These are phyloP conservation scores for Cryptococcus jaspeensis DNA, from an alignment of 1,284 basidiomycete species.

Conservation along the genomic window DNA sequence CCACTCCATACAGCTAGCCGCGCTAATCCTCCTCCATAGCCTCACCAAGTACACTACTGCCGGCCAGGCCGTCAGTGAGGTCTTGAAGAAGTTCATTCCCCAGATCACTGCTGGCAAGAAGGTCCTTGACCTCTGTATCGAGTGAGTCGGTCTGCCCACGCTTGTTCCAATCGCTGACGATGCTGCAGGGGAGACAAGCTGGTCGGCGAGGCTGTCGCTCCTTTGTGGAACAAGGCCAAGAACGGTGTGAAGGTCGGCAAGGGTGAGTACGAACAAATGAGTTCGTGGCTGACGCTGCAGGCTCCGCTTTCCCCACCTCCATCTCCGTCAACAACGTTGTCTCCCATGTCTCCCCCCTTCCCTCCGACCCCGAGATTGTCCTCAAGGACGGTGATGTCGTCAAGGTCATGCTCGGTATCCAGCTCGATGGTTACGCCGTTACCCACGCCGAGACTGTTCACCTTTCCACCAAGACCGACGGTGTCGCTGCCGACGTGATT, in stretches of 20 bases:
- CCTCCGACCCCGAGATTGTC: slow-evolving; percentile 63
- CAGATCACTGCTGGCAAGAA: slow-evolving; percentile 77
- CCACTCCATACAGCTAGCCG: not conserved
- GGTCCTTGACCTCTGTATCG: slow-evolving; percentile 78
- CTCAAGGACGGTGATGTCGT: slow-evolving; percentile 90
- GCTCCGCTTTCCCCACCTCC: slow-evolving; percentile 89
- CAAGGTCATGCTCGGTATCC: slow-evolving; percentile 92
- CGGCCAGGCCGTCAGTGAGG: slow-evolving; percentile 82
- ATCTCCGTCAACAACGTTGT: slow-evolving; percentile 80
- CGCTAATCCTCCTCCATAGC: slow-evolving; percentile 20
- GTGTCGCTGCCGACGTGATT: slow-evolving; percentile 82
- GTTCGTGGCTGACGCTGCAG: slow-evolving; percentile 51
- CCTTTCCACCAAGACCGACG: slow-evolving; percentile 77
- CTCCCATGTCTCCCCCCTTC: slow-evolving; percentile 60
- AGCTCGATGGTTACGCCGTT: slow-evolving; percentile 76
- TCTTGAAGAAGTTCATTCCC: slow-evolving; percentile 80
- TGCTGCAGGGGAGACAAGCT: slow-evolving; percentile 72
- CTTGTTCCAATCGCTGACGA: not conserved
- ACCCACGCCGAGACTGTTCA: slow-evolving; percentile 83
- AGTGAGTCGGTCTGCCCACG: slow-evolving; percentile 48
- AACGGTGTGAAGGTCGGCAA: slow-evolving; percentile 84
- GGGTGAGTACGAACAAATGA: slow-evolving; percentile 56
- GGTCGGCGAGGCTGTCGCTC: slow-evolving; percentile 77
- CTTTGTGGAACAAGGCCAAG: slow-evolving; percentile 85
- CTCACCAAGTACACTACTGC: slow-evolving; percentile 67